Evolutionary conservation across 139 green algal genomes (phyloP).

Genomic region (Asterochloris erici): DNA sequence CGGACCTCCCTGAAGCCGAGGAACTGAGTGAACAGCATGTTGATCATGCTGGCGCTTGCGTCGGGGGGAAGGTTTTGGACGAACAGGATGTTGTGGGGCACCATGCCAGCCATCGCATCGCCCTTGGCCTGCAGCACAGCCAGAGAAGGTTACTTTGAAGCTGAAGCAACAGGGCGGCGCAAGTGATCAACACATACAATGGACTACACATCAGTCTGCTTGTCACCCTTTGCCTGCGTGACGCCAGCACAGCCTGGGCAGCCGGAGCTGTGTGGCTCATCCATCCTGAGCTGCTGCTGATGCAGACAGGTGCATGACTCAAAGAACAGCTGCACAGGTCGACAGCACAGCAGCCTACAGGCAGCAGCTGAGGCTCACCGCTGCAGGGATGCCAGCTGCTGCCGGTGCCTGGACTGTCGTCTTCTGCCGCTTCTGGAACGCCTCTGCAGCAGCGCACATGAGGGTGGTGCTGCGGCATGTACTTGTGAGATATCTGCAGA

Average conservation of each 20-base stretch:
- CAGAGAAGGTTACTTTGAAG: neutral
- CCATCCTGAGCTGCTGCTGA: too few species aligned
- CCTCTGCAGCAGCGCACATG: neutral
- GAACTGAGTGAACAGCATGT: constrained; percentile 94
- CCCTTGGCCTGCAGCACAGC: constrained; percentile 8
- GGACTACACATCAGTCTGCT: too few species aligned
- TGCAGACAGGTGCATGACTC: too few species aligned
- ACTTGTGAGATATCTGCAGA: too few species aligned
- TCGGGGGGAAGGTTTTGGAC: constrained; percentile 88
- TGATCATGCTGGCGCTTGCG: constrained; percentile 83
- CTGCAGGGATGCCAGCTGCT: too few species aligned
- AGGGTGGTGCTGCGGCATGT: neutral
- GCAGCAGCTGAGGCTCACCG: too few species aligned
- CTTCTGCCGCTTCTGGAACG: neutral
- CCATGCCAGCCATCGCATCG: constrained; percentile 14
- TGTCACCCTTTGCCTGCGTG: constrained; percentile 8
- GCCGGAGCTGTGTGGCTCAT: too few species aligned
- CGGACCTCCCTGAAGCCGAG: constrained; percentile 86
- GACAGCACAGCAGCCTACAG: too few species aligned
- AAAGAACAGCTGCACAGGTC: too few species aligned
- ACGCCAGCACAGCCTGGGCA: neutral
- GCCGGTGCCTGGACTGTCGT: too few species aligned
- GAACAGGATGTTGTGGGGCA: constrained; percentile 92
- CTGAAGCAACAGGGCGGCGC: neutral
- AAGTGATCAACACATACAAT: too few species aligned